These are phyloP conservation scores for Yarrowia sp. DNA, from an alignment of 805 yeast genomes.

Conservation along the genomic window DNA sequence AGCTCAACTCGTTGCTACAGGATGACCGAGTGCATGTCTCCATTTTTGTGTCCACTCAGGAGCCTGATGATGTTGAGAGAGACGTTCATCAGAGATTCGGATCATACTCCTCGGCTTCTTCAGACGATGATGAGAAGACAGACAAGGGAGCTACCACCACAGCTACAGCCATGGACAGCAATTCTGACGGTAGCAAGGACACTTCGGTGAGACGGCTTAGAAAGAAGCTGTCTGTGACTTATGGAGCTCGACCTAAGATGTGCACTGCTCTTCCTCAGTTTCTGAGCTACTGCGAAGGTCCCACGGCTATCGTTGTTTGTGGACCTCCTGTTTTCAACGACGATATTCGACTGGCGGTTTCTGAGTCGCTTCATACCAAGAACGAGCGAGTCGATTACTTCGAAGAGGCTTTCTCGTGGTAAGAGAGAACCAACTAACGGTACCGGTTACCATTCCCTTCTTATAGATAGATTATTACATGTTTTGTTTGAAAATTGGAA, in stretches of 20 bases:
- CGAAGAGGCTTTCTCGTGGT: slow-evolving; percentile 79
- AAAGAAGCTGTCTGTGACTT: slow-evolving; percentile 43
- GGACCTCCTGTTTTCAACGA: slow-evolving; percentile 70
- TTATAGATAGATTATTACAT: neutral
- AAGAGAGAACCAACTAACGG: slow-evolving; percentile 12
- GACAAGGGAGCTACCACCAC: slow-evolving; percentile 5
- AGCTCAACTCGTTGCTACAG: slow-evolving; percentile 44
- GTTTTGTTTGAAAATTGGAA: neutral
- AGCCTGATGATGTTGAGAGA: neutral
- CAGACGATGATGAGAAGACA: slow-evolving; percentile 40
- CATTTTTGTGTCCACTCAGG: slow-evolving; percentile 50
- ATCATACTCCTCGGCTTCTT: neutral
- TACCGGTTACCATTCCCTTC: neutral
- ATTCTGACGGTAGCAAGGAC: slow-evolving; percentile 44
- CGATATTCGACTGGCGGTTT: slow-evolving; percentile 58
- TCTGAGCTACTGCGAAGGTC: slow-evolving; percentile 13
- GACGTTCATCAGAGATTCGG: slow-evolving; percentile 2
- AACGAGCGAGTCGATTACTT: slow-evolving; percentile 63
- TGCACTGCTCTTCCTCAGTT: slow-evolving; percentile 2
- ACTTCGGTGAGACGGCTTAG: neutral
- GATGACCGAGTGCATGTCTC: slow-evolving; percentile 46
- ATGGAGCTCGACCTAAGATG: slow-evolving; percentile 49
- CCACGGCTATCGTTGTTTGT: slow-evolving; percentile 50
- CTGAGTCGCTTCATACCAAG: slow-evolving; percentile 52
- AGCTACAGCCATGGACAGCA: slow-evolving; percentile 7